Conservation (phyloP, 805 yeast species). For the Nakazawaea populi region DNA sequence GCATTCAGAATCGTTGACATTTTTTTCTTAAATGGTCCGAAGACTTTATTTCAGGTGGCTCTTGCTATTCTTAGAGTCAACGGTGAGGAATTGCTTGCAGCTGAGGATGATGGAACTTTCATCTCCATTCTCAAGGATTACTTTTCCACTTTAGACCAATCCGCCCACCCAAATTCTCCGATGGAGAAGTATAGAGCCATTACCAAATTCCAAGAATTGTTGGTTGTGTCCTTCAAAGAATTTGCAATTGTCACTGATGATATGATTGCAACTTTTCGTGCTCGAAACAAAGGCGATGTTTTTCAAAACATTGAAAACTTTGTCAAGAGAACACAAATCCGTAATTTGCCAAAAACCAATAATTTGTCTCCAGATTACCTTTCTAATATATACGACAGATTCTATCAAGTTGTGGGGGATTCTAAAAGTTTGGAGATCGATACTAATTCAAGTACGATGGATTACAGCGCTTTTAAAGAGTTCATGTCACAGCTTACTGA, state of each 20-base stretch:
- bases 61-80: conserved; percentile 84
- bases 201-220: conserved; percentile 81
- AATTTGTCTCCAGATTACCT: conserved; percentile 53
- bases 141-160: conserved; percentile 69
- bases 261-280: conserved; percentile 61
- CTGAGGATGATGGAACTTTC: conserved; percentile 90
- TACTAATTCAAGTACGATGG: conserved; percentile 43
- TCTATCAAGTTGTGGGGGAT: conserved; percentile 59
- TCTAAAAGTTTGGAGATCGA: conserved; percentile 31
- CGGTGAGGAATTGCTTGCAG: conserved; percentile 73
- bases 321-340: conserved; percentile 85
- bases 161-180: conserved; percentile 68
- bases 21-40: conserved; percentile 84
- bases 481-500: conserved; percentile 79
- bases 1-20: conserved; percentile 91
- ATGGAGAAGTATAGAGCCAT: conserved; percentile 59
- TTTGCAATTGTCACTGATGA: conserved; percentile 77
- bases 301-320: conserved; percentile 83
- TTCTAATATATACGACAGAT: conserved; percentile 77
- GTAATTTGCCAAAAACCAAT: conserved; percentile 74
- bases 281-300: conserved; percentile 67
- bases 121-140: conserved; percentile 80
- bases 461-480: conserved; percentile 58
- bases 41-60: conserved; percentile 86
- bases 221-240: conserved; percentile 91